Conservation (phyloP, 495 filamentous ascomycete genomes). For the Talaromyces wortmannii region DNA sequence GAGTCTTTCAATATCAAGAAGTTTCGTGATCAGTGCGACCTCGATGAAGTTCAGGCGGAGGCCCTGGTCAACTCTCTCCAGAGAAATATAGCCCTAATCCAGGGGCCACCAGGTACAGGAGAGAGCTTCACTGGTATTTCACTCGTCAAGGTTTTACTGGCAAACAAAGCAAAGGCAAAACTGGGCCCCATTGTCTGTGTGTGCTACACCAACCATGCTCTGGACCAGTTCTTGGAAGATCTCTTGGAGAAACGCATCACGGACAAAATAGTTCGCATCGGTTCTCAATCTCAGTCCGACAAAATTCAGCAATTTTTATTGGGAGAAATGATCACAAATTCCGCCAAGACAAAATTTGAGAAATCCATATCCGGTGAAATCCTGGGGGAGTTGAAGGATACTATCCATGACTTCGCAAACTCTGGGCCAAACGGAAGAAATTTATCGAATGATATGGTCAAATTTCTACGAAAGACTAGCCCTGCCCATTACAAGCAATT, state of each 20-base stretch:
- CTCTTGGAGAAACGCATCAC: slow-evolving; percentile 36
- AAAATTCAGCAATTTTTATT: slow-evolving; percentile 10
- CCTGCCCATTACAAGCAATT: neutral
- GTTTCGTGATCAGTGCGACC: slow-evolving; percentile 20
- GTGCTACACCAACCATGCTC: slow-evolving; percentile 63
- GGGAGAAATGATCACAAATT: neutral
- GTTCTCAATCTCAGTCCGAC: slow-evolving; percentile 57
- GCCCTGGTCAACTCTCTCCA: slow-evolving; percentile 50
- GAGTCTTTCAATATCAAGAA: slow-evolving; percentile 5
- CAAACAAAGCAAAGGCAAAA: slow-evolving; percentile 33
- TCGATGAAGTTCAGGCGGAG: slow-evolving; percentile 50
- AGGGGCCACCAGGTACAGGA: slow-evolving; percentile 73
- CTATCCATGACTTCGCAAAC: neutral
- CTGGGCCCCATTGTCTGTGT: slow-evolving; percentile 55
- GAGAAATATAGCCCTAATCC: slow-evolving; percentile 52
- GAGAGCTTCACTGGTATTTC: slow-evolving; percentile 40
- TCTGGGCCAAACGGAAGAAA: too few species aligned
- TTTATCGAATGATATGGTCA: neutral
- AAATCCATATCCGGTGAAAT: slow-evolving; percentile 3
- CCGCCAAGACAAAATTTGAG: slow-evolving; percentile 12
- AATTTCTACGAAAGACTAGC: neutral
- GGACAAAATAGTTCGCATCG: slow-evolving; percentile 58
- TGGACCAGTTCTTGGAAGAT: slow-evolving; percentile 59
- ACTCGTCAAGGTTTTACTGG: slow-evolving; percentile 50
- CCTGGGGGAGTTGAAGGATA: neutral